These are phyloP conservation scores for Chlamydomonas reinhardtii DNA, from an alignment of 163 green algal genomes.

Conservation along the genomic window DNA sequence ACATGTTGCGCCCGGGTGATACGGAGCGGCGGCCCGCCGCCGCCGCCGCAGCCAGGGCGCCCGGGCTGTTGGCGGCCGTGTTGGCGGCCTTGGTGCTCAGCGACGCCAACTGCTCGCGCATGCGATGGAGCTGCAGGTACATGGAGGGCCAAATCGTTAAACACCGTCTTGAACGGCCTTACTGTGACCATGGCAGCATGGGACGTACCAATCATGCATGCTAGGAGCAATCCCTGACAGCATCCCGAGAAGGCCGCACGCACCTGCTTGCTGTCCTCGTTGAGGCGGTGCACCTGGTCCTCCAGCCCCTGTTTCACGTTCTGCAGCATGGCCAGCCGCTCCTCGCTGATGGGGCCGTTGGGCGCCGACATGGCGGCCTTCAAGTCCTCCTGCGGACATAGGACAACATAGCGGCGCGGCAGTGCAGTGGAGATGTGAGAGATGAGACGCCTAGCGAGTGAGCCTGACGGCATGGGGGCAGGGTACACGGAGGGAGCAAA, in stretches of 20 bases:
- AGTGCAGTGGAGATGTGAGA: neutral
- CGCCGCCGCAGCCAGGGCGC: too few relatives aligned
- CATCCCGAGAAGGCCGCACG: too few relatives aligned
- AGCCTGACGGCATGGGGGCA: too few relatives aligned
- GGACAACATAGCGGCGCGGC: neutral
- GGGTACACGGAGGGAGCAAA: too few relatives aligned
- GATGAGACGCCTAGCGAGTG: too few relatives aligned
- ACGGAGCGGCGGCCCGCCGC: neutral
- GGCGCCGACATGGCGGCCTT: conserved; percentile 3
- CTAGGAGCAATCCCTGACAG: too few relatives aligned
- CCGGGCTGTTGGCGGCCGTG: neutral
- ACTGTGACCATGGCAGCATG: too few relatives aligned
- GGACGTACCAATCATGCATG: too few relatives aligned
- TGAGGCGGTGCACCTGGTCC: conserved; percentile 46
- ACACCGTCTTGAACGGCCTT: too few relatives aligned
- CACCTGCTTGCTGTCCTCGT: conserved; percentile 53
- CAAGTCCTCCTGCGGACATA: neutral
- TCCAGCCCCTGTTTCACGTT: conserved; percentile 43
- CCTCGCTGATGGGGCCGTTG: conserved; percentile 11
- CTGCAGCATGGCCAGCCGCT: conserved; percentile 47
- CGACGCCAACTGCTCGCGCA: conserved; percentile 37
- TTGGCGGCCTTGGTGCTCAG: neutral
- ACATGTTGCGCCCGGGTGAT: neutral
- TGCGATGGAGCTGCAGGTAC: conserved; percentile 32
- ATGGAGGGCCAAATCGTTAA: neutral